phyloP scores from a whole-genome alignment of 345 rosid species.

The Gynandropsis gynandra region DNA sequence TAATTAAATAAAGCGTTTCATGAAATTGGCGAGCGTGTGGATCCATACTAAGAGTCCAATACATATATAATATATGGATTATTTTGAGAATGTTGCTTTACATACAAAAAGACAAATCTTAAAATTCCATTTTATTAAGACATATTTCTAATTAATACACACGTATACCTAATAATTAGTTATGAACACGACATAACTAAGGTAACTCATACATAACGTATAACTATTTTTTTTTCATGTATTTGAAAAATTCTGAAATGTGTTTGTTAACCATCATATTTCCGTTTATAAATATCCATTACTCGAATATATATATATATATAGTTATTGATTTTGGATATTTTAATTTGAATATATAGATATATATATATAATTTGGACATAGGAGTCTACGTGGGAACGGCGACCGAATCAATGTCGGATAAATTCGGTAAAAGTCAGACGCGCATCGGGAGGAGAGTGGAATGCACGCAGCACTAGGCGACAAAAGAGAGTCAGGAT shows the following conservation, averaged over 20 bases:
- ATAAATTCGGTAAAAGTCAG: constrained; percentile 4
- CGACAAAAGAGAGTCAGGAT: constrained; percentile 27
- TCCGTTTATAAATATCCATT: too few species aligned
- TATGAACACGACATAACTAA: too few species aligned
- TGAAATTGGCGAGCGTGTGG: too few species aligned
- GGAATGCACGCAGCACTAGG: constrained; percentile 28
- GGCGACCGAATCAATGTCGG: constrained; percentile 33
- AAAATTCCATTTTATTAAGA: too few species aligned
- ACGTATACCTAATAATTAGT: too few species aligned
- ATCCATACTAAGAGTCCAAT: not conserved
- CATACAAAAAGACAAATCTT: constrained; percentile 1
- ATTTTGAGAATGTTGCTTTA: constrained; percentile 2
- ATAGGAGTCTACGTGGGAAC: constrained; percentile 11
- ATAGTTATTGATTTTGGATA: too few species aligned
- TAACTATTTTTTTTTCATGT: too few species aligned
- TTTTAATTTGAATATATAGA: not conserved
- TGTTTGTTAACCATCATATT: too few species aligned
- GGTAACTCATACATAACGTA: too few species aligned
- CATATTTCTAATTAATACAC: not conserved
- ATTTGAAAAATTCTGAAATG: too few species aligned
- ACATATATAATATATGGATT: not conserved
- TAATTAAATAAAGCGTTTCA: too few species aligned
- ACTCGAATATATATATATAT: too few species aligned
- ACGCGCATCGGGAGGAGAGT: constrained; percentile 29
- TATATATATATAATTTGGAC: not conserved